Conservation (phyloP, 345 rosid species). For the Boechera divaricarpa region DNA sequence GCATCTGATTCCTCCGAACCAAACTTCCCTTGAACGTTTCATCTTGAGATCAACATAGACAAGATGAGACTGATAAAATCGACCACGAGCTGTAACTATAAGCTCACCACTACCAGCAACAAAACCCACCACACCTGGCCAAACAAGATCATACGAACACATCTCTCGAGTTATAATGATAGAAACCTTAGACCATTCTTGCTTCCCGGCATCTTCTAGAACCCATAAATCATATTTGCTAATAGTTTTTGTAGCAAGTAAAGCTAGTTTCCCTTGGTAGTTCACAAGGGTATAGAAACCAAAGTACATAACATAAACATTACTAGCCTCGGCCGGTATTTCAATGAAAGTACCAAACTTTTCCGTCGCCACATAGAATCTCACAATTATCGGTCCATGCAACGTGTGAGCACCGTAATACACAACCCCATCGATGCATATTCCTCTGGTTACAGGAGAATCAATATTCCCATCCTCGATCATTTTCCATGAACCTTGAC, state of each 20-base stretch:
- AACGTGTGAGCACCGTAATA: not conserved
- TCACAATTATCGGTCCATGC: not conserved
- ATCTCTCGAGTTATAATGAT: not conserved
- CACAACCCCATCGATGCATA: not conserved
- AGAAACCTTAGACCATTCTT: not conserved
- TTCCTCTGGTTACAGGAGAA: not conserved
- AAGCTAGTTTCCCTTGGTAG: slow-evolving; percentile 4
- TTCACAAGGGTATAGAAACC: not conserved
- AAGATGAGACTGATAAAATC: not conserved
- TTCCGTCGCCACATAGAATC: slow-evolving; percentile 7
- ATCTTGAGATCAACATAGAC: slow-evolving; percentile 3
- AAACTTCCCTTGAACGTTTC: not conserved
- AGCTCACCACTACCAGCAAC: not conserved
- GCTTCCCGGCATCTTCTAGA: not conserved
- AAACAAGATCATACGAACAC: not conserved
- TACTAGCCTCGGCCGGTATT: not conserved
- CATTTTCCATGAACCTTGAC: slow-evolving; percentile 11
- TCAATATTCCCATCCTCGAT: not conserved
- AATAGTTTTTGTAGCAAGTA: not conserved
- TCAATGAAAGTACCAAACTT: not conserved
- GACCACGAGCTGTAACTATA: not conserved
- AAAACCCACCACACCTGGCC: not conserved
- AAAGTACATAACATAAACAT: not conserved
- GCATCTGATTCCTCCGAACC: not conserved
- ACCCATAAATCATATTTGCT: not conserved